Base-by-base conservation (phyloP, 805 yeast genomes). In the Wickerhamiella spandovensis region DNA sequence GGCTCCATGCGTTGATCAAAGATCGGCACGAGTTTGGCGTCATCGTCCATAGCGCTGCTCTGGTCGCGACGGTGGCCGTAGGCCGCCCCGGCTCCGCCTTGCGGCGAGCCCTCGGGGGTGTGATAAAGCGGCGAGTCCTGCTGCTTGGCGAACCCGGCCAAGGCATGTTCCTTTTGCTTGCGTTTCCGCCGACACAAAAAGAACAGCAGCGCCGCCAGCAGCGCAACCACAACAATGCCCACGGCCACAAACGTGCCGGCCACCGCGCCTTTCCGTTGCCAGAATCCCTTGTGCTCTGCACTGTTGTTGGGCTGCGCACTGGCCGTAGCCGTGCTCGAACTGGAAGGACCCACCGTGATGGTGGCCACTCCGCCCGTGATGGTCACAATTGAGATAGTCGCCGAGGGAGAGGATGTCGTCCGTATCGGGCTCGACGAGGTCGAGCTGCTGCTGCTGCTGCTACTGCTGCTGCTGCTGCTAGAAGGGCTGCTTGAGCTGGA, bases 201-300 rank as follows among this genome's bases (percentile, higher is more conserved):
- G 58, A 73, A 74, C 12, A 76, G 41, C 1, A 81, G 53, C 0
- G 71, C 67, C 0, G 67, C 57, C 1, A 81, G 46, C 0, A 79
- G 46, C 1, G 72, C 72, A 0, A 77, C 57, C 0, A 67, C 75
- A 0, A 81, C 79, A 1, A 86, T 58, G 1, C 89, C 95, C 17
- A 86, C 92, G 0, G 77, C 88, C 1, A 83, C 78, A 65, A 86
- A 86, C 0, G 87, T 83, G 2, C 94, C 95, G 0, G 89, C 94
- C 1, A 86, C 92, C 61, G 82, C 83, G 0, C 90, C 94, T 44
- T 76, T 77, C 45, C 77, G 69, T 51, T 73, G 71, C 72, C 83
- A 86, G 61, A 82, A 86, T 2, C 57, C 54, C 43, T 49, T 49
- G 48, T 50, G 32, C 21, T 18, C 37, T 37, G 49, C 15, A 18